Base-by-base conservation (phyloP, 768 basidiomycete species). In the Panus rudis region DNA sequence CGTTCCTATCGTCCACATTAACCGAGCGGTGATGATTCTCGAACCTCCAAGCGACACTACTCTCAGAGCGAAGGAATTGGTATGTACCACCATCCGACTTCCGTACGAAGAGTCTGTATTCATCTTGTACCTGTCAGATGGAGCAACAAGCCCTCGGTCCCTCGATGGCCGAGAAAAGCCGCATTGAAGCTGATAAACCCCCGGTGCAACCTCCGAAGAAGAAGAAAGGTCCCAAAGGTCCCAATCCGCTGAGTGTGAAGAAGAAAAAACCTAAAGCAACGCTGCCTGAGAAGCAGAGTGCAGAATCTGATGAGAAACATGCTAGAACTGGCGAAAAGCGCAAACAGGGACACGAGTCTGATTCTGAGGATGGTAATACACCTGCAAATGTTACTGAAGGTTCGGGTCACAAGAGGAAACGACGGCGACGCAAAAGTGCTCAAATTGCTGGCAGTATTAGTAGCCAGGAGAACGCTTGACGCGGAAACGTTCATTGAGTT, bases 161-260 rank as follows among this genome's bases (percentile, higher is more conserved):
- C 0, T 66, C 69, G 0, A 59, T 61, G 14, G 62, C 73, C 14
- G 83, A 87, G 48, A 52, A n/a, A n/a, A n/a, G n/a, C n/a, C n/a
- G n/a, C n/a, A n/a, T n/a, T n/a, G n/a, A n/a, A n/a, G n/a, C 33
- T 7, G 7, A 14, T 17, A 7, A 7, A 17, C 54, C 26, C 41
- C 45, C 64, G 38, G 72, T 74, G 26, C 59, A 62, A n/a, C 64
- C 59, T 11, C 70, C 67, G 49, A 85, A 77, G 59, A 79, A 69
- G 56, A 66, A 63, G 51, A 87, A 76, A 54, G 81, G 79, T 0
- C 83, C 84, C 0, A 93, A 90, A 57, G 89, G 77, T 0, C 92
- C 93, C 1, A 98, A 97, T 65, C 91, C 94, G 6, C 73, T 97
- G 3, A 92, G 90, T 47, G 68, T 93, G 34, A 92, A 91, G 72